Base-by-base conservation (phyloP, 495 filamentous ascomycete genomes). In the Platismatia glauca region DNA sequence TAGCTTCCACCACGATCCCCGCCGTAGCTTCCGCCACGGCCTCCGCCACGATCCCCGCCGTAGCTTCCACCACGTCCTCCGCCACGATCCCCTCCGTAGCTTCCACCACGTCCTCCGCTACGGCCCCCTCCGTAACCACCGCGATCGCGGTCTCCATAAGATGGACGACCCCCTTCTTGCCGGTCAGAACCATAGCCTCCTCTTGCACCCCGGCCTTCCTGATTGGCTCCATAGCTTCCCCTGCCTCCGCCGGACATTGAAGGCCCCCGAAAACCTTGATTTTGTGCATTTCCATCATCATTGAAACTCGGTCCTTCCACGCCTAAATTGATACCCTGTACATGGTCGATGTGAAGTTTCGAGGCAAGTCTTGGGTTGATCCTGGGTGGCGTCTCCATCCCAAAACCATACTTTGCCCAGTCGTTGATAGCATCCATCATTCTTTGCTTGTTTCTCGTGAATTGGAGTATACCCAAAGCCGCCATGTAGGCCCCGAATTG, bases 351-450 rank as follows among this genome's bases (percentile, higher is more conserved):
- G 27, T 81, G 77, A 41, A 88, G 69, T 64, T 78, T 82, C 7
- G 59, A 24, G 1, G 75, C 79, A 24, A 83, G 20, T n/a, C 48
- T 66, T 2, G 66, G 64, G 16, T 69, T 53, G 12, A 95, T 66
- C 4, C 64, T 63, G 1, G 90, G 90, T 13, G 81, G 78, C 60
- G 78, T 63, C 0, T 73, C 60, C 76, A 89, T 76, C 13, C 86
- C 84, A 77, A 85, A 90, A 4, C 82, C 85, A 39, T 81, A 73
- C 29, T 72, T 70, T 48, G 81, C 76, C 69, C 85, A 79, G n/a
- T 81, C 71, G 71, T 92, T 91, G 60, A 94, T 70, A 7, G 75
- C 71, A 6, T 78, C 55, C 18, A 90, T 71, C 31, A 85, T 58
- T 6, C 66, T 65, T 4, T 71, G 66, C 38, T 73, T 75, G 61